A percentile compares a stretch with the other conserved stretches of the same genome.
phyloP scores from a whole-genome alignment of 1,284 basidiomycete species.

The Pterulicium gracile region DNA sequence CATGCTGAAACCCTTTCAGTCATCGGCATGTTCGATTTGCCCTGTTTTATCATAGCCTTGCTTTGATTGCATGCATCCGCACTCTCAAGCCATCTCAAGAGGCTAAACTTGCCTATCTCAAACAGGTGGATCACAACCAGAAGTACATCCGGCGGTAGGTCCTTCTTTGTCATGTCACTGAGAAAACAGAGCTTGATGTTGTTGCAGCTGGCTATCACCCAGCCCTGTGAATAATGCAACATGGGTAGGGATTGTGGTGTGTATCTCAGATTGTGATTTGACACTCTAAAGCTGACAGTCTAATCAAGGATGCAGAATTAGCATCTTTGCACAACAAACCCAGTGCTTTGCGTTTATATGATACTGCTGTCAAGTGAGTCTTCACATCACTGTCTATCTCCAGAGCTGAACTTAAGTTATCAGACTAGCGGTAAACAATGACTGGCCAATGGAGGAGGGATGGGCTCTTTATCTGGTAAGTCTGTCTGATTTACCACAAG shows the following conservation, averaged over 20 bases:
- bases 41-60: conserved; percentile 56
- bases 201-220: conserved; percentile 49
- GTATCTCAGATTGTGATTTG: conserved; percentile 14
- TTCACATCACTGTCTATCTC: background rate
- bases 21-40: conserved; percentile 57
- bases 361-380: conserved; percentile 50
- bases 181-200: background rate
- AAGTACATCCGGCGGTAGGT: conserved; percentile 27
- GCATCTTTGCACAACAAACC: conserved; percentile 43
- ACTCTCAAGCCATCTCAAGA: conserved; percentile 27
- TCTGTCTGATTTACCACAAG: background rate
- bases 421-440: conserved; percentile 51
- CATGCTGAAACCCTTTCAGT: conserved; percentile 20
- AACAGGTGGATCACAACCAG: conserved; percentile 50
- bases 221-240: conserved; percentile 56
- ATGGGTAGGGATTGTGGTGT: conserved; percentile 56
- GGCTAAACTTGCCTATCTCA: conserved; percentile 31
- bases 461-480: conserved; percentile 53
- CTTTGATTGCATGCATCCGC: conserved; percentile 46
- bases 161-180: background rate
- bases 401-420: background rate
- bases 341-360: conserved; percentile 54
- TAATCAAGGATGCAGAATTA: conserved; percentile 53
- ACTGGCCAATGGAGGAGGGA: conserved; percentile 61
- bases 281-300: conserved; percentile 2